Evolutionary conservation across 2,329 filamentous ascomycete genomes (phyloP), one percentile per base, ranked within the genome.

Genomic region (Claviceps africana): DNA sequence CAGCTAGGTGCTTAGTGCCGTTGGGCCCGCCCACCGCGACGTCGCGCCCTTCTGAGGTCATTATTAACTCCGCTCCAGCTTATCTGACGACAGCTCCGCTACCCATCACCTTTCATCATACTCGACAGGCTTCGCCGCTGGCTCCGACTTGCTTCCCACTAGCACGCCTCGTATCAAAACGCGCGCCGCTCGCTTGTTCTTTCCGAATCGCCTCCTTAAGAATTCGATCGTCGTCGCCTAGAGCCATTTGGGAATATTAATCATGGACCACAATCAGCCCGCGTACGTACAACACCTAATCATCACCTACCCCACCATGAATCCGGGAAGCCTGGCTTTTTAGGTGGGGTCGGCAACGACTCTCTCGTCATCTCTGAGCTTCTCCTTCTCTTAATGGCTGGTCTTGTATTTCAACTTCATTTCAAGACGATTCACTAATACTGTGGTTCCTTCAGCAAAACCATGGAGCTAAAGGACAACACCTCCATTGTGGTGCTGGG

Each of bases 381-480:
- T 51, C 40, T 37, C 8, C 11, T 4, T 28, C 51, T 28, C 22
- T 51, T 43, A 19, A 25, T 39, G 35, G 22, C 39, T 48, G 43
- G 35, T 35, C n/a, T 31, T 13, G n/a, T 22, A 37, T 48, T 37
- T 17, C 42, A 25, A 44, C 21, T 25, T 22, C 3, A 44, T 21
- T 15, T 17, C 5, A 15, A 25, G 28, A 28, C 33, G 37, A 50
- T 31, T 11, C 47, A 47, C 55, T 58, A 53, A 58, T 54, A 52
- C 43, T 22, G 11, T 28, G 15, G 28, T 25, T 47, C 39, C 31
- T 31, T 31, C 49, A 58, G 59, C 69, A 95, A 88, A 67, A 83
- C 81, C 64, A 78, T 94, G 72, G 93, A 98, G 81, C 84, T 98
- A 66, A 98, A 96, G 79, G 88, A 97, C 67, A 94, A 98, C 79